phyloP scores from a whole-genome alignment of 148 eudicot species.

The Amaranthus cruentus region DNA sequence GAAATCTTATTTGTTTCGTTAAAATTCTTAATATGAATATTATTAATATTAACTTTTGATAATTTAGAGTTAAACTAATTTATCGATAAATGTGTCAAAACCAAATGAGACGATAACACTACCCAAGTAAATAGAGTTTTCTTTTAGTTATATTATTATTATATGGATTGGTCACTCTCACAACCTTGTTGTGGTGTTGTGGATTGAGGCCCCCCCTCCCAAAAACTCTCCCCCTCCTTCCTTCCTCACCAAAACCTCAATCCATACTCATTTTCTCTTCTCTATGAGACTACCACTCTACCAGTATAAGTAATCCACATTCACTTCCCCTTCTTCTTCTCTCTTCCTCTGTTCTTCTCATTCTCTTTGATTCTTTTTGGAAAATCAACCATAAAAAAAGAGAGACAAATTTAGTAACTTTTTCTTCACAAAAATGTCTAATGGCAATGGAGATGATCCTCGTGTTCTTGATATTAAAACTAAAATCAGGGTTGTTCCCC shows the following conservation, averaged over 20 bases:
- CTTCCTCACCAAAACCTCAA: neutral
- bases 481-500: slow-evolving; percentile 66
- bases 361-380: neutral
- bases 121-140: neutral
- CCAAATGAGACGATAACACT: too few relatives aligned
- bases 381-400: neutral
- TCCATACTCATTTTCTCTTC: neutral
- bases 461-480: slow-evolving; percentile 61
- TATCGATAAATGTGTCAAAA: too few relatives aligned
- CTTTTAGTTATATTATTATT: neutral
- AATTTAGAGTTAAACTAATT: neutral
- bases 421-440: slow-evolving; percentile 49
- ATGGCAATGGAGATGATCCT: slow-evolving; percentile 45
- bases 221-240: neutral
- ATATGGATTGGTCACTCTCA: slow-evolving; percentile 1
- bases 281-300: neutral
- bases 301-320: neutral
- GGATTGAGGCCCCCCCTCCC: slow-evolving; percentile 10
- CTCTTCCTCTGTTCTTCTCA: neutral
- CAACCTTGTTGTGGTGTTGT: neutral
- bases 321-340: neutral
- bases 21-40: too few relatives aligned
- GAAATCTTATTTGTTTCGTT: too few relatives aligned
- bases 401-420: neutral
- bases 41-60: too few relatives aligned